A percentile compares a stretch with the other conserved stretches of the same genome.
These are phyloP conservation scores for Aspergillus niger DNA, from an alignment of 2,329 filamentous ascomycete genomes.

Conservation along the genomic window DNA sequence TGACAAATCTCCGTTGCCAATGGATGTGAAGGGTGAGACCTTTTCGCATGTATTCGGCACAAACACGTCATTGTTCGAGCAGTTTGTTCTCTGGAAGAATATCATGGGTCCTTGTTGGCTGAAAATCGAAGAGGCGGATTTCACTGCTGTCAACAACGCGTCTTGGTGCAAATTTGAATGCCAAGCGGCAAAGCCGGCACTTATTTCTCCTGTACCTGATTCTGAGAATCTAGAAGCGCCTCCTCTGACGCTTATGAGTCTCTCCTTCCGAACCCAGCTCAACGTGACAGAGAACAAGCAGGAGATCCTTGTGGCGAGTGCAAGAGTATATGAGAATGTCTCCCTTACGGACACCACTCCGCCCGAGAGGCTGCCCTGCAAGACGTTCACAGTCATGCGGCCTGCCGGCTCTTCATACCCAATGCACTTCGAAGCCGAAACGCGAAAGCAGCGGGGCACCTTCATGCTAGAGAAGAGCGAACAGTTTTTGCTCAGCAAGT, in stretches of 20 bases:
- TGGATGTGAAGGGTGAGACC: slow-evolving; percentile 74
- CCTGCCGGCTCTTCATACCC: slow-evolving; percentile 77
- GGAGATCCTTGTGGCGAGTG: slow-evolving; percentile 88
- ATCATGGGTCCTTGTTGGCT: slow-evolving; percentile 99
- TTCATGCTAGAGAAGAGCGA: slow-evolving; percentile 84
- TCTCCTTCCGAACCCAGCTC: slow-evolving; percentile 83
- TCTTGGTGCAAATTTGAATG: slow-evolving; percentile 98
- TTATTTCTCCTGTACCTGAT: slow-evolving; percentile 71
- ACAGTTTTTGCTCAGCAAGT: slow-evolving; percentile 79
- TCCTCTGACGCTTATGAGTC: slow-evolving; percentile 91
- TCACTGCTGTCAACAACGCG: slow-evolving; percentile 80
- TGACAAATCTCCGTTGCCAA: slow-evolving; percentile 73
- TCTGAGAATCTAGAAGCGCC: slow-evolving; percentile 80
- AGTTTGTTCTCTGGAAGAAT: slow-evolving; percentile 98
- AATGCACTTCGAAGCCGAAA: slow-evolving; percentile 79
- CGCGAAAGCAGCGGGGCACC: slow-evolving; percentile 71
- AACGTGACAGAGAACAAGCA: slow-evolving; percentile 94
- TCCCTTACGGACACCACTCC: slow-evolving; percentile 84
- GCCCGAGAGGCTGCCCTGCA: slow-evolving; percentile 82
- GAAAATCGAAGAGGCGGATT: slow-evolving; percentile 83
- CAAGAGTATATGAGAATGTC: slow-evolving; percentile 88
- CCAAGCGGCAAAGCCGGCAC: slow-evolving; percentile 74
- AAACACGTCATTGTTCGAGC: slow-evolving; percentile 92
- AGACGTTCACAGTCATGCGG: slow-evolving; percentile 88
- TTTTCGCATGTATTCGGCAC: slow-evolving; percentile 93